A percentile compares a stretch with the other conserved stretches of the same genome.
Conservation (phyloP, 163 green algal genomes). For the Prototheca cutis region DNA sequence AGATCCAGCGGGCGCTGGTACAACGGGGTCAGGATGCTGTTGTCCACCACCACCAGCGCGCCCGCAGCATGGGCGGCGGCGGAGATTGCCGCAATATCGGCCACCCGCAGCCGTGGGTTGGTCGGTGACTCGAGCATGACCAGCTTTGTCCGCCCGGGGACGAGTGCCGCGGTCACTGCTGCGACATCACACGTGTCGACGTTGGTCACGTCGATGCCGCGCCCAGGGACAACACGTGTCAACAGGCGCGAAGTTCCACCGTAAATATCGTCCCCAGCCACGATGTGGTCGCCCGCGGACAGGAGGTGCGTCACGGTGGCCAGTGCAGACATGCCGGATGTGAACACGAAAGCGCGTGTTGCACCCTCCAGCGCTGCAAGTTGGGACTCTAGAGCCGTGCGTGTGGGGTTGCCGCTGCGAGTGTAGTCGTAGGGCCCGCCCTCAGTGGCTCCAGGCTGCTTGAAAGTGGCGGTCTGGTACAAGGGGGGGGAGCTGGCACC, state of each 20-base stretch:
- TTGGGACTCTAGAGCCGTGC: slow-evolving; percentile 75
- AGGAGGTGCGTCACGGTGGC: slow-evolving; percentile 59
- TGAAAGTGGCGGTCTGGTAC: slow-evolving; percentile 88
- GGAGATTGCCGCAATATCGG: slow-evolving; percentile 63
- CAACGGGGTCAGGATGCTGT: slow-evolving; percentile 86
- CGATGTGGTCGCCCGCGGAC: slow-evolving; percentile 58
- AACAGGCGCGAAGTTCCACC: slow-evolving; percentile 88
- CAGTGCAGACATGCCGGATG: slow-evolving; percentile 90
- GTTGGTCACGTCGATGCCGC: slow-evolving; percentile 72
- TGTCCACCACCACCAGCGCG: slow-evolving; percentile 88
- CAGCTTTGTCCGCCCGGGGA: slow-evolving; percentile 66
- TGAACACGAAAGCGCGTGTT: slow-evolving; percentile 78
- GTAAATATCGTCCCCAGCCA: slow-evolving; percentile 95
- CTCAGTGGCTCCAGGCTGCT: slow-evolving; percentile 71
- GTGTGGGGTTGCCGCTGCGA: slow-evolving; percentile 90
- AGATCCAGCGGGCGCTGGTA: slow-evolving; percentile 86
- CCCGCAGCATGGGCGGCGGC: slow-evolving; percentile 55
- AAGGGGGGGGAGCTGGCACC: slow-evolving; percentile 35
- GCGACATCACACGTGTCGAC: slow-evolving; percentile 72
- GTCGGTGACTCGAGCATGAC: slow-evolving; percentile 95
- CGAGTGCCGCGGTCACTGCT: slow-evolving; percentile 51
- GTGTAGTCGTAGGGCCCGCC: slow-evolving; percentile 91
- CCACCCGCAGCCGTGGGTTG: slow-evolving; percentile 81
- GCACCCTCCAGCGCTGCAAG: slow-evolving; percentile 84
- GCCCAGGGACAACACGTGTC: slow-evolving; percentile 41